phyloP scores from a whole-genome alignment of 108 stramenopile genomes.

The Fistulifera pelliculosa region DNA sequence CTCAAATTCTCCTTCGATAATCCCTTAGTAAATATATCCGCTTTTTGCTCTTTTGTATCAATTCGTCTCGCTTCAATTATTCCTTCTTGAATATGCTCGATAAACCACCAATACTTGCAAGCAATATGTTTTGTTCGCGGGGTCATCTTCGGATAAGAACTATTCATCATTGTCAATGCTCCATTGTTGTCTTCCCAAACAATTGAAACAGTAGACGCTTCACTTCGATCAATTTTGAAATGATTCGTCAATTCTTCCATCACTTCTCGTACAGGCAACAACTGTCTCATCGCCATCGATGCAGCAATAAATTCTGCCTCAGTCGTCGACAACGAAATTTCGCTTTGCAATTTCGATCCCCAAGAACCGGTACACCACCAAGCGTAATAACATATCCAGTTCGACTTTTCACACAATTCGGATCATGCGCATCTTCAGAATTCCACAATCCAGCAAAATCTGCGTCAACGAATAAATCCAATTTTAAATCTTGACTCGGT shows the following conservation, averaged over 20 bases:
- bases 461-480: slow-evolving; percentile 28
- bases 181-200: slow-evolving; percentile 25
- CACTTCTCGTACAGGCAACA: slow-evolving; percentile 10
- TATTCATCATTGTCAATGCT: slow-evolving; percentile 12
- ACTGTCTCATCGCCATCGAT: slow-evolving; percentile 11
- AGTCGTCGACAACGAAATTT: slow-evolving; percentile 25
- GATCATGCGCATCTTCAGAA: slow-evolving; percentile 10
- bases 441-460: slow-evolving; percentile 34
- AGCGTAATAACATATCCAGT: slow-evolving; percentile 25
- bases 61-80: slow-evolving; percentile 1
- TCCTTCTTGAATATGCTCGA: slow-evolving; percentile 5
- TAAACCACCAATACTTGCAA: slow-evolving; percentile 22
- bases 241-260: not conserved
- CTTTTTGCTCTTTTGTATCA: slow-evolving; percentile 14
- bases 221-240: not conserved
- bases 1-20: not conserved
- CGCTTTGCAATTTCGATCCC: slow-evolving; percentile 20
- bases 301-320: slow-evolving; percentile 31
- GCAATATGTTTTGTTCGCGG: slow-evolving; percentile 32
- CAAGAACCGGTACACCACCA: slow-evolving; percentile 27
- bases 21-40: slow-evolving; percentile 26
- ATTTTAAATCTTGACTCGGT: slow-evolving; percentile 3
- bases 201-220: slow-evolving; percentile 6
- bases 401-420: slow-evolving; percentile 13
- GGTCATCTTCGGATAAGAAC: slow-evolving; percentile 13